phyloP scores from a whole-genome alignment of 2,329 filamentous ascomycete genomes.

The Hymenoscyphus fructigenus region DNA sequence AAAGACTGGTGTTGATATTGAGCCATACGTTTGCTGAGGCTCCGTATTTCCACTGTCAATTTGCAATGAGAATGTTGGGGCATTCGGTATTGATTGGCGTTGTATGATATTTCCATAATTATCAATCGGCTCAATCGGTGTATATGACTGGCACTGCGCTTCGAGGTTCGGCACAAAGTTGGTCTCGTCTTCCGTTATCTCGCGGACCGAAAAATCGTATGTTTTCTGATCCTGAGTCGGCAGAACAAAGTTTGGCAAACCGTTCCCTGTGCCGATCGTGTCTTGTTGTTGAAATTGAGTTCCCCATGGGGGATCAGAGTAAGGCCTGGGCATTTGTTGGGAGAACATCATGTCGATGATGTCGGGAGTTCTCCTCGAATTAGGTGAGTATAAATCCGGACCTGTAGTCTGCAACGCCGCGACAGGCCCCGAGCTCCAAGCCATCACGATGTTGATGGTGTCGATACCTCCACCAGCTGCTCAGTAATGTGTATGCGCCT shows the following conservation, averaged over 20 bases:
- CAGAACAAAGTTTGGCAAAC: background rate
- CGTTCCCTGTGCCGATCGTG: background rate
- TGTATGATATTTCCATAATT: background rate
- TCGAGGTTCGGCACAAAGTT: background rate
- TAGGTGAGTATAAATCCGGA: conserved; percentile 6
- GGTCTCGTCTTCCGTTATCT: background rate
- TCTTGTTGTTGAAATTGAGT: conserved; percentile 1
- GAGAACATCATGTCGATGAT: conserved; percentile 1
- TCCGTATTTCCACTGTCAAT: background rate
- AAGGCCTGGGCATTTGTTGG: background rate
- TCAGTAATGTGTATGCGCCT: background rate
- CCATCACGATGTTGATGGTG: background rate
- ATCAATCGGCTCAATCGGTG: conserved; percentile 3
- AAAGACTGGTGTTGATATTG: background rate
- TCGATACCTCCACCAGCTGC: background rate
- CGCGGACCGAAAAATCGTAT: background rate
- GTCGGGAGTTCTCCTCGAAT: background rate
- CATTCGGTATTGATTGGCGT: background rate
- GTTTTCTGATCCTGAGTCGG: background rate
- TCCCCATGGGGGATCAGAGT: background rate
- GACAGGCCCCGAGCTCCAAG: background rate
- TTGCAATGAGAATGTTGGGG: background rate
- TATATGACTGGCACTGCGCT: background rate
- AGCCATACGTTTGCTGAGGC: background rate
- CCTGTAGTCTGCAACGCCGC: background rate